Percentiles rank a stretch among this genome's conserved stretches.
Evolutionary conservation across 192 early-diverging fungal species (phyloP).

Genomic region (Phycomyces blakesleeanus): DNA sequence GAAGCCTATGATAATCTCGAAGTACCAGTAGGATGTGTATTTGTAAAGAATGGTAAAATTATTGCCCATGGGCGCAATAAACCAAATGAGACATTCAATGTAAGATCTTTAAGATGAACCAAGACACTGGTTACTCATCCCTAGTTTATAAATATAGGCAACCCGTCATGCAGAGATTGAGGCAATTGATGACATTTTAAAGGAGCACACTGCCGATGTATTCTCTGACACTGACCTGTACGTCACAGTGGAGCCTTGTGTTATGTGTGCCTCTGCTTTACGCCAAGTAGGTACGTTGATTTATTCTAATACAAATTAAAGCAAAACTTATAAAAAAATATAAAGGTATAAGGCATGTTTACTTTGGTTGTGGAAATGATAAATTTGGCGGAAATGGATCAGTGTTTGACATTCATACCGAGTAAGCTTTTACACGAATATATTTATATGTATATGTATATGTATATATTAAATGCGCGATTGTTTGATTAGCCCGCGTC

Average conservation of each 20-base stretch:
- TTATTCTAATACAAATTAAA: not conserved
- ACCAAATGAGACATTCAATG: conserved; percentile 86
- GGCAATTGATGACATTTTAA: conserved; percentile 79
- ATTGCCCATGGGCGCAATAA: conserved; percentile 84
- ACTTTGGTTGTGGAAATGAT: conserved; percentile 91
- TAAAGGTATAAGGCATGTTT: conserved; percentile 73
- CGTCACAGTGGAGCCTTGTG: conserved; percentile 96
- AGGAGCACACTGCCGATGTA: conserved; percentile 24
- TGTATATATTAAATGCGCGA: not conserved
- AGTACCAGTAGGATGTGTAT: conserved; percentile 96
- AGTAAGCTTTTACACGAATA: conserved; percentile 44
- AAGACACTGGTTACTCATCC: not conserved
- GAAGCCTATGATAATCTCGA: conserved; percentile 80
- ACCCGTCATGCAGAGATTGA: conserved; percentile 94
- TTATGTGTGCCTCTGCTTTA: conserved; percentile 96
- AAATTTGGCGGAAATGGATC: conserved; percentile 97
- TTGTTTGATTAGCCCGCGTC: conserved; percentile 1
- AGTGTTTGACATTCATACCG: conserved; percentile 70
- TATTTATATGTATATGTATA: not conserved
- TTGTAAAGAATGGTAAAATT: conserved; percentile 65
- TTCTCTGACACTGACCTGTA: conserved; percentile 67
- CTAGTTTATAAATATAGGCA: conserved; percentile 49
- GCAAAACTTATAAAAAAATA: not conserved
- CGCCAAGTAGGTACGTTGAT: conserved; percentile 62
- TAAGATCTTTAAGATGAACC: conserved; percentile 30